A percentile compares a stretch with the other conserved stretches of the same genome.
These are phyloP conservation scores for Phaeosphaeria sp. DNA, from an alignment of 2,329 filamentous ascomycete genomes.

Conservation along the genomic window DNA sequence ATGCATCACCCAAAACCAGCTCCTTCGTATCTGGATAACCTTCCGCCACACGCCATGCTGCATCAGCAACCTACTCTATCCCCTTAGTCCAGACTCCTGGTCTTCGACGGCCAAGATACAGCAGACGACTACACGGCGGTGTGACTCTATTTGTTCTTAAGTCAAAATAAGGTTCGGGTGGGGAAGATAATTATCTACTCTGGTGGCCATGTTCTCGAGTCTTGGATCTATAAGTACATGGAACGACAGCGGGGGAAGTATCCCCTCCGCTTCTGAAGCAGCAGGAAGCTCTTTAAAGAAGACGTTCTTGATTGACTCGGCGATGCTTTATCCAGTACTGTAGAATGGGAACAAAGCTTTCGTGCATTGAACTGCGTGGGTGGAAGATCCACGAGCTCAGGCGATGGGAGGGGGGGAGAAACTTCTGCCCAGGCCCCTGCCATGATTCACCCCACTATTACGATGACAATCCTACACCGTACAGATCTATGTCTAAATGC, in stretches of 20 bases:
- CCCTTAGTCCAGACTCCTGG: too few relatives aligned
- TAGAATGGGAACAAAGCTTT: too few relatives aligned
- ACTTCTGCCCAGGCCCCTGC: not conserved
- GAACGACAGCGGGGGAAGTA: conserved; percentile 29
- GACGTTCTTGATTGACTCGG: conserved; percentile 25
- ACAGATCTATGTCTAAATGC: not conserved
- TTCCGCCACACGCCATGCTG: too few relatives aligned
- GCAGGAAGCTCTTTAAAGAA: conserved; percentile 30
- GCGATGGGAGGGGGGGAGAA: not conserved
- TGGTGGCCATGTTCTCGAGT: conserved; percentile 25
- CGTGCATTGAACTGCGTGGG: not conserved
- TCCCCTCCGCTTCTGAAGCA: conserved; percentile 20
- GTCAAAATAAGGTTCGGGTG: too few relatives aligned
- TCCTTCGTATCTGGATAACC: too few relatives aligned
- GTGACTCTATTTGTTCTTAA: too few relatives aligned
- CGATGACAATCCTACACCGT: not conserved
- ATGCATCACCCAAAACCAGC: too few relatives aligned
- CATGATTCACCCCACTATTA: not conserved
- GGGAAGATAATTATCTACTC: conserved; percentile 42
- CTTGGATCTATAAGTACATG: conserved; percentile 36
- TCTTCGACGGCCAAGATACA: too few relatives aligned
- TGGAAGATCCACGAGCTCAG: not conserved
- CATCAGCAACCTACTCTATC: too few relatives aligned
- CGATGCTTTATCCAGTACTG: too few relatives aligned
- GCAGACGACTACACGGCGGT: too few relatives aligned